These are phyloP conservation scores for Penicillium fuscoglaucum DNA, from an alignment of 2,329 filamentous ascomycete genomes.

Conservation along the genomic window DNA sequence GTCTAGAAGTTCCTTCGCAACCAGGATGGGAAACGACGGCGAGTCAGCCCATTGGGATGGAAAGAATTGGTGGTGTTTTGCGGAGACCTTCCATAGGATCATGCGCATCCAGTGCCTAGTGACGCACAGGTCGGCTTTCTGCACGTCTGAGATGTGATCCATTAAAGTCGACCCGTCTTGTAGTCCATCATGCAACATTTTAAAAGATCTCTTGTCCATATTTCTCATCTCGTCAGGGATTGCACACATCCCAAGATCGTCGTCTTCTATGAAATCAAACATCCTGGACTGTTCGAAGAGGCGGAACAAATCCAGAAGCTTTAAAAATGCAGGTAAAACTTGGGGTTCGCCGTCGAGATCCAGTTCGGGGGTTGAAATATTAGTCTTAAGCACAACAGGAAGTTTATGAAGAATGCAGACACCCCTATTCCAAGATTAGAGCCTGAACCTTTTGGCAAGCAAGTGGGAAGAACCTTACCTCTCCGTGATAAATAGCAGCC, in stretches of 20 bases:
- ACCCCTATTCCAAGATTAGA: background rate
- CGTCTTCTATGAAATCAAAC: background rate
- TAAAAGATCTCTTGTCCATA: background rate
- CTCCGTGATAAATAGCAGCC: background rate
- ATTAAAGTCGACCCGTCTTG: background rate
- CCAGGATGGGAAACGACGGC: background rate
- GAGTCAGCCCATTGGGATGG: background rate
- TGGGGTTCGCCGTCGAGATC: background rate
- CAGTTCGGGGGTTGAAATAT: background rate
- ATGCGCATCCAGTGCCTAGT: background rate
- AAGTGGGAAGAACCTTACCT: background rate
- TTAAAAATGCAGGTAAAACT: background rate
- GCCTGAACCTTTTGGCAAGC: background rate
- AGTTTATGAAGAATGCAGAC: background rate
- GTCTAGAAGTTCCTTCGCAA: background rate
- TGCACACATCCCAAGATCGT: background rate
- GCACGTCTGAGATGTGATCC: background rate
- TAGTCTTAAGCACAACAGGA: background rate
- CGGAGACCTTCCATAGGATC: background rate
- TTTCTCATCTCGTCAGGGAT: background rate
- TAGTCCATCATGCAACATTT: background rate
- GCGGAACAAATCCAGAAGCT: background rate
- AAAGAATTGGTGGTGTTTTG: conserved; percentile 33
- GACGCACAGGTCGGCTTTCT: background rate
- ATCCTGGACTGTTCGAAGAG: background rate